A percentile compares a stretch with the other conserved stretches of the same genome.
phyloP scores from a whole-genome alignment of 108 stramenopile species.

The Nitzschia inconspicua region DNA sequence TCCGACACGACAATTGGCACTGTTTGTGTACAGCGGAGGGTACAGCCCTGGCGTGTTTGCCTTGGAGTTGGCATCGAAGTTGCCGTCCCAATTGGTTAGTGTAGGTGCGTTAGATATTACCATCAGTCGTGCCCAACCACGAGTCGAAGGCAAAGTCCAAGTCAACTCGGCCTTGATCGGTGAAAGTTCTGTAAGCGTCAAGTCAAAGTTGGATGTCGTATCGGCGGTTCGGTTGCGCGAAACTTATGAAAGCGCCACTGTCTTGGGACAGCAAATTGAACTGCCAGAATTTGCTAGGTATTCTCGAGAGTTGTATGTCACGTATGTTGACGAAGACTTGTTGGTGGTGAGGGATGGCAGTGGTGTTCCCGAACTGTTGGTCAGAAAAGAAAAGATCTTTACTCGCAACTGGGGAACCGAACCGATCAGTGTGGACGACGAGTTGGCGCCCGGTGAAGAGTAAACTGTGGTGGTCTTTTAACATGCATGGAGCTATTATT shows the following conservation, averaged over 20 bases:
- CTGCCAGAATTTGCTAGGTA: slow-evolving; percentile 74
- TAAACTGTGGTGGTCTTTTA: neutral
- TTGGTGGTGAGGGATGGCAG: slow-evolving; percentile 78
- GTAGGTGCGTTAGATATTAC: slow-evolving; percentile 71
- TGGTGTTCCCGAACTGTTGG: slow-evolving; percentile 85
- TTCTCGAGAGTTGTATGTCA: slow-evolving; percentile 74
- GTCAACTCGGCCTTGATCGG: slow-evolving; percentile 29
- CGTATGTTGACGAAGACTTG: slow-evolving; percentile 89
- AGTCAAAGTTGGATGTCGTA: slow-evolving; percentile 37
- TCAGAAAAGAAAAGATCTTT: slow-evolving; percentile 48
- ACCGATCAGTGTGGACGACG: slow-evolving; percentile 9
- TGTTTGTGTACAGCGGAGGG: slow-evolving; percentile 72
- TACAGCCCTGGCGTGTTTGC: slow-evolving; percentile 78
- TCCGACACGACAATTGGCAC: slow-evolving; percentile 70
- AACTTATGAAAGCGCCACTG: slow-evolving; percentile 77
- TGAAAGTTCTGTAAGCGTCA: slow-evolving; percentile 30
- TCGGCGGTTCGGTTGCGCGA: slow-evolving; percentile 71
- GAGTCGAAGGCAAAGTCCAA: slow-evolving; percentile 67
- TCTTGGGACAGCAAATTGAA: slow-evolving; percentile 55
- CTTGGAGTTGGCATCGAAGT: slow-evolving; percentile 51
- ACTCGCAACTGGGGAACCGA: slow-evolving; percentile 21
- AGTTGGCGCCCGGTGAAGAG: neutral
- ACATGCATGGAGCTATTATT: slow-evolving; percentile 1
- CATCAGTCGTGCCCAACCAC: slow-evolving; percentile 71
- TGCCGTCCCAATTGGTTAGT: slow-evolving; percentile 57